phyloP scores from a whole-genome alignment of 2,329 filamentous ascomycete species.

The Colletotrichum agaves region DNA sequence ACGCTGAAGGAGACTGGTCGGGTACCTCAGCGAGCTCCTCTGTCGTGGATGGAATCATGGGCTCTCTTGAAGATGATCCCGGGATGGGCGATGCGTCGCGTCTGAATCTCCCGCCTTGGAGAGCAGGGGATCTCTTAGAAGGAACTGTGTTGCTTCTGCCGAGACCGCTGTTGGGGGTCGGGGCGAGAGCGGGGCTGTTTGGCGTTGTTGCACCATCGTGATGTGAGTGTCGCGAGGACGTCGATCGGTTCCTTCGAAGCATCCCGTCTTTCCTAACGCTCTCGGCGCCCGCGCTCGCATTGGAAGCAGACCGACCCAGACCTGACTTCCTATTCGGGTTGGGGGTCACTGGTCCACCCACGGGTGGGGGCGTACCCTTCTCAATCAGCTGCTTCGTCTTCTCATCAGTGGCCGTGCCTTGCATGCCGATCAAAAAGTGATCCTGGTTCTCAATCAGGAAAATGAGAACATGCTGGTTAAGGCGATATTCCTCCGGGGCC shows the following conservation, averaged over 20 bases:
- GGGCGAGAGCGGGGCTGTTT: conserved; percentile 66
- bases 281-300: conserved; percentile 87
- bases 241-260: conserved; percentile 88
- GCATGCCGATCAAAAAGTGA: conserved; percentile 98
- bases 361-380: conserved; percentile 71
- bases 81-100: conserved; percentile 41
- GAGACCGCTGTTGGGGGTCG: conserved; percentile 66
- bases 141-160: conserved; percentile 89
- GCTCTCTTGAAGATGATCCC: conserved; percentile 51
- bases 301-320: conserved; percentile 82
- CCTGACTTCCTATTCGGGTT: conserved; percentile 64
- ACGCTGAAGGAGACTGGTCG: conserved; percentile 29
- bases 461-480: conserved; percentile 97
- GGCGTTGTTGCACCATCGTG: conserved; percentile 79
- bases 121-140: conserved; percentile 84
- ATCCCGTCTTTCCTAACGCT: conserved; percentile 84
- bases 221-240: conserved; percentile 87
- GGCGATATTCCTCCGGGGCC: conserved; percentile 90
- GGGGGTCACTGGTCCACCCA: conserved; percentile 59
- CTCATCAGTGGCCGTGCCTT: conserved; percentile 96
- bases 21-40: conserved; percentile 28
- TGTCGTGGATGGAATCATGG: conserved; percentile 44
- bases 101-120: conserved; percentile 73
- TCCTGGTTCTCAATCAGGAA: conserved; percentile 99
- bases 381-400: conserved; percentile 72